phyloP scores from a whole-genome alignment of 75 land plant genomes.

The Sequoia sempervirens region DNA sequence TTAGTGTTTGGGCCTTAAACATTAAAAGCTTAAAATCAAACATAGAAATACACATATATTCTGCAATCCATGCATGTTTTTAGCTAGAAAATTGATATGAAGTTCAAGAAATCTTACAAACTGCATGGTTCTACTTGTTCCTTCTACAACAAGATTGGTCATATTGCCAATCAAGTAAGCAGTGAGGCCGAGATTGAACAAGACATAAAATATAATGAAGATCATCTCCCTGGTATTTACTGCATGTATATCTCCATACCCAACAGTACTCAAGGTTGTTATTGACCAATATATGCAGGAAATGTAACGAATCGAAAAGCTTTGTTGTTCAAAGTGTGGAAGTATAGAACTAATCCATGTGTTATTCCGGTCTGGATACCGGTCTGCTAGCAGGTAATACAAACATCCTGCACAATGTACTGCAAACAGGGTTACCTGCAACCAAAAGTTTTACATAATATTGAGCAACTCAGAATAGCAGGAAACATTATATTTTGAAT shows the following conservation, averaged over 20 bases:
- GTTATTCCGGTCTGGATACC: constrained; percentile 15
- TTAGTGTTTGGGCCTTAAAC: no score
- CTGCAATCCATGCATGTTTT: neutral
- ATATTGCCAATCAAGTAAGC: constrained; percentile 48
- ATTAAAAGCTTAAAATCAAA: neutral
- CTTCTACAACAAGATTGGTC: constrained; percentile 33
- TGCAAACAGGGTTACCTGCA: constrained; percentile 47
- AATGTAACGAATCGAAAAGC: constrained; percentile 23
- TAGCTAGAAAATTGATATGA: neutral
- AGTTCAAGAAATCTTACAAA: constrained; percentile 17
- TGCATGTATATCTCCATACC: constrained; percentile 58
- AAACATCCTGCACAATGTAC: constrained; percentile 47
- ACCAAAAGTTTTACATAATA: neutral
- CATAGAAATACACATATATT: neutral
- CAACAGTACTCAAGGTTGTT: constrained; percentile 32
- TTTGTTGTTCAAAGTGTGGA: constrained; percentile 16
- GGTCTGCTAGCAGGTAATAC: constrained; percentile 25
- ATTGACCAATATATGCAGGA: constrained; percentile 47
- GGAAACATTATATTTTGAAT: neutral
- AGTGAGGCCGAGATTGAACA: constrained; percentile 36
- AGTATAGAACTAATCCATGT: constrained; percentile 39
- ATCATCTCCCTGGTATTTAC: constrained; percentile 42
- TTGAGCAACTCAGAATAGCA: neutral
- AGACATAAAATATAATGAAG: constrained; percentile 26
- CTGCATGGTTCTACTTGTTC: constrained; percentile 24